phyloP scores from a whole-genome alignment of 2,329 filamentous ascomycete genomes.

The Colletotrichum sp. region DNA sequence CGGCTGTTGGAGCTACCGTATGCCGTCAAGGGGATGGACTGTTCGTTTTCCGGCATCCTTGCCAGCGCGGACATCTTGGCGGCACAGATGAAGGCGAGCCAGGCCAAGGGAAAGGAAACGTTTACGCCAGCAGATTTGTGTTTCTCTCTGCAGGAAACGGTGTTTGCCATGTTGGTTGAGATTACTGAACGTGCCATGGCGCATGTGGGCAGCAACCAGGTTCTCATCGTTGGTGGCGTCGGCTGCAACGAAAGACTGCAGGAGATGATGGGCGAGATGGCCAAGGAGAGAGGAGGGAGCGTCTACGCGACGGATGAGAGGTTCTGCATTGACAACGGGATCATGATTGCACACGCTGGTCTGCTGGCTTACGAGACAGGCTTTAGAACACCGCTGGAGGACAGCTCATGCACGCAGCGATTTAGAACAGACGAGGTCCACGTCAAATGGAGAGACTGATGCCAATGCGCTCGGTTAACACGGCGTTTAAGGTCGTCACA shows the following conservation, averaged over 20 bases:
- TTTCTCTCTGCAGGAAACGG: conserved; percentile 93
- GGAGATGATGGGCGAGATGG: conserved; percentile 99
- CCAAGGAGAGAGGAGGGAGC: conserved; percentile 82
- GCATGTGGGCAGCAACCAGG: conserved; percentile 88
- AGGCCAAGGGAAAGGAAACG: conserved; percentile 55
- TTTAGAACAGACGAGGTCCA: conserved; percentile 85
- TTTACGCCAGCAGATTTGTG: conserved; percentile 87
- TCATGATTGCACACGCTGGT: conserved; percentile 99
- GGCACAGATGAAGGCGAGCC: conserved; percentile 59
- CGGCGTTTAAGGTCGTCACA: not conserved
- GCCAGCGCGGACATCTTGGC: conserved; percentile 83
- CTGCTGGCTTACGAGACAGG: conserved; percentile 84
- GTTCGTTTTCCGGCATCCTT: conserved; percentile 91
- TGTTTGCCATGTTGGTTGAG: conserved; percentile 97
- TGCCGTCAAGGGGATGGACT: conserved; percentile 98
- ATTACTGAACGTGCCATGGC: conserved; percentile 99
- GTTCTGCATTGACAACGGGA: conserved; percentile 98
- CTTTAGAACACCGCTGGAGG: conserved; percentile 75
- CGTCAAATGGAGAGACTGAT: conserved; percentile 75
- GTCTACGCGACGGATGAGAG: conserved; percentile 96
- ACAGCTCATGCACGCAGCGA: conserved; percentile 84
- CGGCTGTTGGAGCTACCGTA: conserved; percentile 89
- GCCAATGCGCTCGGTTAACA: not conserved
- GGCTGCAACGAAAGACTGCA: conserved; percentile 94
- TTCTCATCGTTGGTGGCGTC: conserved; percentile 93